phyloP scores from a whole-genome alignment of 116 monocot species.

The Cymodocea nodosa region DNA sequence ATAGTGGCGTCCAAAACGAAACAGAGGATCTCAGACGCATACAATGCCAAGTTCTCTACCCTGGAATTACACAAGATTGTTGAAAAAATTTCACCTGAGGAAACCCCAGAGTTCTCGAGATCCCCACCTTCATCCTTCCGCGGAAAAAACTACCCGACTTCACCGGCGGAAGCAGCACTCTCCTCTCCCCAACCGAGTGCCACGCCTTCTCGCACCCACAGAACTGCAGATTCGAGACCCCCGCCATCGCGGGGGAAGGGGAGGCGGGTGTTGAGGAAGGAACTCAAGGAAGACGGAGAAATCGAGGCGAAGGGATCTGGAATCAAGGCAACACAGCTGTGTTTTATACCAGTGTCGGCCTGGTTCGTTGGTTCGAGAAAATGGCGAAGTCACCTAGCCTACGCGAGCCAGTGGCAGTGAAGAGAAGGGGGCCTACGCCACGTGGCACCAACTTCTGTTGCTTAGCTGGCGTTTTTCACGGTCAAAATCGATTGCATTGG shows the following conservation, averaged over 20 bases:
- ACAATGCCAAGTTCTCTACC: too few species aligned
- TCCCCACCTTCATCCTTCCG: too few species aligned
- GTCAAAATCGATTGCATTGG: background rate
- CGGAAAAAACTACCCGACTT: background rate
- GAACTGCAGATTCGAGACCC: constrained; percentile 4
- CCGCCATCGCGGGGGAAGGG: constrained; percentile 5
- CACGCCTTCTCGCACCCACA: constrained; percentile 3
- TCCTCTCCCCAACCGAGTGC: background rate
- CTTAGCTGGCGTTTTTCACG: background rate
- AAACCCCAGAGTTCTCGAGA: too few species aligned
- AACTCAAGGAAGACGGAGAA: background rate
- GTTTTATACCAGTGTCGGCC: too few species aligned
- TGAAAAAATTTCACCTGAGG: too few species aligned
- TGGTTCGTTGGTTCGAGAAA: too few species aligned
- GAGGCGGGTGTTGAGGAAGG: background rate
- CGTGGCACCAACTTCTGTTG: background rate
- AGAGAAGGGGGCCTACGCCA: background rate
- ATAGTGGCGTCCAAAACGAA: too few species aligned
- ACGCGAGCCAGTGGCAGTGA: background rate
- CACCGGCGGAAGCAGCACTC: background rate
- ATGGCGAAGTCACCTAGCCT: too few species aligned
- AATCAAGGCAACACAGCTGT: background rate
- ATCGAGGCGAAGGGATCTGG: background rate
- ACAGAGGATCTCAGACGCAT: too few species aligned
- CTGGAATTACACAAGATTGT: too few species aligned